Evolutionary conservation across 805 yeast species (phyloP), one percentile per base, ranked within the genome.

Genomic region (Teunomyces pallodes): DNA sequence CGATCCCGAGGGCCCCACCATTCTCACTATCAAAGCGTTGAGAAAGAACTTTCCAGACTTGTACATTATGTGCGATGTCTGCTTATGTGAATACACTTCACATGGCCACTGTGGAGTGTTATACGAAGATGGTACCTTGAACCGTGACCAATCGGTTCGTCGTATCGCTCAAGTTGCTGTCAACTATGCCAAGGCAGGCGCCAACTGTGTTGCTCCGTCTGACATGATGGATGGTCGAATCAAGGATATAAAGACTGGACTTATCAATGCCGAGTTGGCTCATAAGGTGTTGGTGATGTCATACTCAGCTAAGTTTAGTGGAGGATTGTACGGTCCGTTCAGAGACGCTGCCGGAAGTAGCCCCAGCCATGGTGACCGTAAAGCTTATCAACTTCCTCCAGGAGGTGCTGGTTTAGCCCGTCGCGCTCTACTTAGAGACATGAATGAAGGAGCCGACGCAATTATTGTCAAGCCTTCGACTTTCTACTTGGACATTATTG

Each of bases 71-170:
- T 87, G 96, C 62, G 99, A 94, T 63, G 97, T 92, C 24, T 94
- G 99, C 68, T 72, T 94, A 46, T 94, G 99, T 74, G 99, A 94
- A 69, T 94, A 90, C 68, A 94, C 99, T 7, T 79, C 85, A 47
- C 98, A 94, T 61, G 99, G 99, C n/a, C 99, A 94, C 66, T 94
- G 99, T 71, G 99, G 99, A 36, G 77, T 90, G 12, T 75, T 94
- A 46, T 77, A 84, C 52, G 95, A 87, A 48, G 97, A 90, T 63
- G 97, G 98, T 6, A 62, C 87, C 8, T 80, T 94, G 59, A 85
- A 87, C 63, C 79, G 96, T 47, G 87, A 83, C 46, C 64, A 69
- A 46, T 81, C 92, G 10, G 96, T 87, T 9, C 76, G 82, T 55
- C 80, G 99, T 65, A 78, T 94, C 42, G 97, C 96, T 2, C 91